A percentile compares a stretch with the other conserved stretches of the same genome.
phyloP scores from a whole-genome alignment of 1,139 yeast species.

The Maudiozyma humilis region DNA sequence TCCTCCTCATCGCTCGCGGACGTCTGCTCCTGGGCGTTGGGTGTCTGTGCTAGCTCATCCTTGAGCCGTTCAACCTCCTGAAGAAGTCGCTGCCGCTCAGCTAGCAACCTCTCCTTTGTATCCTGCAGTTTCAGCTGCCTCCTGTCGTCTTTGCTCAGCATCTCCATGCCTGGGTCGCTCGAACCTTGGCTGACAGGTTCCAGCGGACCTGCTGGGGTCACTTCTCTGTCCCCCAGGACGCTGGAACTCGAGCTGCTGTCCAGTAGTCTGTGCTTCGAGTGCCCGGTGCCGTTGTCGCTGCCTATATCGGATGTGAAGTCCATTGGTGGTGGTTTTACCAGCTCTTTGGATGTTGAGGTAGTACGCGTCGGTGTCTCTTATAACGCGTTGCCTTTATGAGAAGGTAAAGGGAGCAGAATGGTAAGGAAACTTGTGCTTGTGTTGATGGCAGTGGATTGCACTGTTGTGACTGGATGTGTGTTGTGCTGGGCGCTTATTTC shows the following conservation, averaged over 20 bases:
- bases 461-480: no score
- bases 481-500: no score
- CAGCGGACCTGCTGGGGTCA: neutral
- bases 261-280: neutral
- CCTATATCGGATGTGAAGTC: conserved; percentile 15
- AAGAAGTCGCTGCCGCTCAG: conserved; percentile 14
- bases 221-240: neutral
- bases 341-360: no score
- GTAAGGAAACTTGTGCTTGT: no score
- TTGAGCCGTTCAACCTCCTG: conserved; percentile 13
- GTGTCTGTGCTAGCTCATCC: conserved; percentile 1
- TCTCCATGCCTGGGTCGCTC: conserved; percentile 3
- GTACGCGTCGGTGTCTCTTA: no score
- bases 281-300: neutral
- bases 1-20: conserved; percentile 2
- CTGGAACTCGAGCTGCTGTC: conserved; percentile 4
- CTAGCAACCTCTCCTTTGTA: conserved; percentile 13
- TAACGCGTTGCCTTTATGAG: no score
- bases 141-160: conserved; percentile 13
- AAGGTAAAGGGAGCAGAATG: no score
- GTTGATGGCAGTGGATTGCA: no score
- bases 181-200: conserved; percentile 1
- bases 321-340: conserved; percentile 9
- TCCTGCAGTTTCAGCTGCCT: conserved; percentile 15
- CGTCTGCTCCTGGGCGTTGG: no score